These are phyloP conservation scores for Wilhelminamyces savonicus DNA, from an alignment of 805 yeast species.

Conservation along the genomic window DNA sequence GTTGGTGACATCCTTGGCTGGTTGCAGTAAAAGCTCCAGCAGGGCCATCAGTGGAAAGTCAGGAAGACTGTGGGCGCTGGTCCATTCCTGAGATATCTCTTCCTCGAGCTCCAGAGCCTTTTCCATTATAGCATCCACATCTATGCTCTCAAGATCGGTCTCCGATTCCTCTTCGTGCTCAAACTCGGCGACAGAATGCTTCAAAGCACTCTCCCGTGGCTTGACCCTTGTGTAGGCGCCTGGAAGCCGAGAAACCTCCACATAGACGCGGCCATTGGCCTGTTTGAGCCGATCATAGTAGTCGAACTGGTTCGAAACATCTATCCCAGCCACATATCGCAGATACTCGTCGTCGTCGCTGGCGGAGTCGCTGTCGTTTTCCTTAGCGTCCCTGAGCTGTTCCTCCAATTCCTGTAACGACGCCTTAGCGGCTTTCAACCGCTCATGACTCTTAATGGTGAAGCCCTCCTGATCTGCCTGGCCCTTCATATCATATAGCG, in stretches of 20 bases:
- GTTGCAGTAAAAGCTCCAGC: conserved; percentile 2
- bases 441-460: conserved; percentile 12
- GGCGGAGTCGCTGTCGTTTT: conserved; percentile 2
- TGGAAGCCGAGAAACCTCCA: no score
- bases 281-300: no score
- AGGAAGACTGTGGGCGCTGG: neutral
- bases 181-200: no score
- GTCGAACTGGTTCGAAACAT: no score
- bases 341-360: conserved; percentile 5
- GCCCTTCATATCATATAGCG: conserved; percentile 27
- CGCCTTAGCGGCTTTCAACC: neutral
- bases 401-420: conserved; percentile 1
- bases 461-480: conserved; percentile 32
- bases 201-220: no score
- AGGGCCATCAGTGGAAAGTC: conserved; percentile 1
- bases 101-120: neutral
- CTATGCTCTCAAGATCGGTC: conserved; percentile 2
- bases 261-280: no score
- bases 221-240: no score
- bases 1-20: conserved; percentile 7
- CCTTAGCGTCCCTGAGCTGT: conserved; percentile 2
- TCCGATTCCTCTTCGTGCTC: conserved; percentile 1
- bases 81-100: neutral
- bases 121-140: neutral
- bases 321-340: no score